A percentile compares a stretch with the other conserved stretches of the same genome.
Conservation (phyloP, 2,329 filamentous ascomycete genomes). For the Monilinia vaccinii-corymbosi region DNA sequence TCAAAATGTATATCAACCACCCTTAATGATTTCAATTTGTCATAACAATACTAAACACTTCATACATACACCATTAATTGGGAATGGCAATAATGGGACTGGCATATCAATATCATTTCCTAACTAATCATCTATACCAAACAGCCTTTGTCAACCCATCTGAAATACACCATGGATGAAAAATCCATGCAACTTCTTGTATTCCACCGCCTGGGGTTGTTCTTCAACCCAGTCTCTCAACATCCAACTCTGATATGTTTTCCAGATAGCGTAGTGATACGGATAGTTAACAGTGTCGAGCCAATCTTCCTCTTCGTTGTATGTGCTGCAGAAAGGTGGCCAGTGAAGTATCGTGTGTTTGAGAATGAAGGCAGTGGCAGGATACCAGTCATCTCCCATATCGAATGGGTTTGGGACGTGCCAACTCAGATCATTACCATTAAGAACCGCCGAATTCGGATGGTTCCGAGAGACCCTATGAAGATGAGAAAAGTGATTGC, state of each 20-base stretch:
- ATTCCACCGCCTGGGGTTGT: neutral
- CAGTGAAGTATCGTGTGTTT: neutral
- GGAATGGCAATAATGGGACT: too few species aligned
- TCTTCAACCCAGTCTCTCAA: neutral
- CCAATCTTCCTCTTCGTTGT: neutral
- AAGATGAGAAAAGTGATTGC: accelerated
- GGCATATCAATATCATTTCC: too few species aligned
- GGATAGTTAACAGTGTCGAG: neutral
- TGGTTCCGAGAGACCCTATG: neutral
- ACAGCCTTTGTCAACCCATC: too few species aligned
- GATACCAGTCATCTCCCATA: neutral
- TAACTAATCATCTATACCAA: too few species aligned
- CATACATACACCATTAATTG: too few species aligned
- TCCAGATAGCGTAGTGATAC: neutral
- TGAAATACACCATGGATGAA: too few species aligned
- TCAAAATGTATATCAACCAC: too few species aligned
- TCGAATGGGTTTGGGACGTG: neutral
- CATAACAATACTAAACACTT: too few species aligned
- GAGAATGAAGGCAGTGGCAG: neutral
- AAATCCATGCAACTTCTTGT: neutral
- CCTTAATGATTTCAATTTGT: too few species aligned
- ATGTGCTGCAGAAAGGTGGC: neutral
- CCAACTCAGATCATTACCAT: neutral
- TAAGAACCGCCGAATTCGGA: neutral
- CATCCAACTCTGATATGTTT: neutral